Base-by-base conservation (phyloP, 1,284 basidiomycete genomes). In the Cutaneotrichosporon cavernicola region DNA sequence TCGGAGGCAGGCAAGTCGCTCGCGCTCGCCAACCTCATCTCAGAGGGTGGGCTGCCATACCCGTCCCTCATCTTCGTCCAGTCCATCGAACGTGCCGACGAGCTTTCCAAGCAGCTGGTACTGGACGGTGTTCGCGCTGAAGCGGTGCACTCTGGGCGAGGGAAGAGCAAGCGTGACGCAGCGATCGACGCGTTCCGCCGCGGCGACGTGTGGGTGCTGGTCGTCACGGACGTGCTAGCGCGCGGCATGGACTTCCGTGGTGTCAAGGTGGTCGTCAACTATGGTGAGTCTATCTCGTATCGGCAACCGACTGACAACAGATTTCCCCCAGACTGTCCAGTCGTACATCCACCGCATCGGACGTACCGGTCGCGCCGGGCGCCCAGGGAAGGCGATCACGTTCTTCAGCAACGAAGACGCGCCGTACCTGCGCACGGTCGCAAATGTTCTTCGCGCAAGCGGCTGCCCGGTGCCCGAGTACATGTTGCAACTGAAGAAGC, bases 241-340 rank as follows among this genome's bases (percentile, higher is more conserved):
- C 86, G 97, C 69, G 97, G 96, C 5, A 95, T 99, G 88, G 96
- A 99, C 77, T 98, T 99, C 83, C 91, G 91, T 77, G 94, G 94
- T 14, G 89, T 99, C 51, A 85, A 90, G 68, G 89, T 97, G 71
- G 95, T 99, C 13, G 90, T 99, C 77, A 99, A 97, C 80, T 97
- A 94, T 74, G 78, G 76, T 78, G 47, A 64, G 76, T 70, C 16
- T n/a, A 4, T 18, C 14, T 18, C 43, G 1, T 9, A 16, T n/a
- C 14, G 5, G 40, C 10, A 70, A 71, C 62, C 18, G 31, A 58
- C 65, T 69, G 62, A 73, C 50, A 9, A 6, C 63, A 80, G 94
- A 97, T 80, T 96, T 97, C 80, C 94, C 94, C 2, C 92, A 90
- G 60, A 93, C 88, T 62, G 89, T 96, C 2, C 93, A 97, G 78